Evolutionary conservation across 139 green algal species (phyloP), one percentile per base, ranked within the genome.

Genomic region (Raphidocelis subcapitata): DNA sequence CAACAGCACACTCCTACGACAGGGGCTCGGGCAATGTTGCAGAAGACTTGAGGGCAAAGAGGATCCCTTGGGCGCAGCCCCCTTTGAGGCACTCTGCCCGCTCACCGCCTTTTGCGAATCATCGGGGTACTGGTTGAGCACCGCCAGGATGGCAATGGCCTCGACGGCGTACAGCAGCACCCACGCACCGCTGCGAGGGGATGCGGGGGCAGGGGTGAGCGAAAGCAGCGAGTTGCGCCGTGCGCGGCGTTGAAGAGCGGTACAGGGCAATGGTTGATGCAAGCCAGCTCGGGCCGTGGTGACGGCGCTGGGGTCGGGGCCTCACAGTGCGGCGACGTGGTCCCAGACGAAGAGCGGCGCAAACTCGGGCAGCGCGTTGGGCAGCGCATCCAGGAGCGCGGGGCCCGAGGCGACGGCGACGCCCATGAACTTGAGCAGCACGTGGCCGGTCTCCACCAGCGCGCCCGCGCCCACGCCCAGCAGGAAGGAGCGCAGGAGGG

Each of bases 131-230:
- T 79, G 65, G 31, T 79, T 80, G 28, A 93, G 76, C 12, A 91
- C 80, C 18, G 77, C 46, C 49, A 84, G 72, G 47, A 94, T 82
- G 37, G 82, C 87, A 14, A 63, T 73, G 3, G 83, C 89, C 73
- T 94, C 89, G 10, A 92, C 74, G 2, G 73, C 60, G 49, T 93
- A 94, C 29, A 93, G 86, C 5, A 86, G 12, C 10, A 89, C 31
- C 86, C 85, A 93, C 44, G 41, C 62, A 16, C 73, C 74, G 21
- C 85, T 92, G 85, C 65, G 74, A 31, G 3, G 20, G 61, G 57
- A 57, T n/a, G 49, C 18, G 20, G 20, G 20, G 49, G 20, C 49
- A 20, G 49, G 49, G 49, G 49, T 16, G n/a, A 56, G n/a, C 36
- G 16, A 41, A 23, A 69, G 32, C 37, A 69, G 12, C 12, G 16